Evolutionary conservation across 495 filamentous ascomycete genomes (phyloP).

Genomic region (Cairneyella variabilis): DNA sequence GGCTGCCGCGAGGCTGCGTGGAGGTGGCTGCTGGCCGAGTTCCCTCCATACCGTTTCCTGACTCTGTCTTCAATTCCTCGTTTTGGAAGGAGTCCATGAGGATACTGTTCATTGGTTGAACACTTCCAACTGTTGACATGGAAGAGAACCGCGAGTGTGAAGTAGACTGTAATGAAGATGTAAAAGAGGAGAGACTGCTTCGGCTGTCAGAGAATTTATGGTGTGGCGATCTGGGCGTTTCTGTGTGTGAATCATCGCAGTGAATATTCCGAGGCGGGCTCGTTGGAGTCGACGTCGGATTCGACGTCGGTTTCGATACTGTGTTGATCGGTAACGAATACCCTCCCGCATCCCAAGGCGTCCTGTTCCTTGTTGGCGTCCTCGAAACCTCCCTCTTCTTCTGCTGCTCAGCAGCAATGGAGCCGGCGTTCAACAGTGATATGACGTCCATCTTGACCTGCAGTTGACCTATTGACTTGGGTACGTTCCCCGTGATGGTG

Average conservation of each 20-base stretch:
- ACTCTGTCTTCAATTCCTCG: background rate
- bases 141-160: slow-evolving; percentile 26
- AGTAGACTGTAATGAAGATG: slow-evolving; percentile 23
- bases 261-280: slow-evolving; percentile 5
- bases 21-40: slow-evolving; percentile 1
- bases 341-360: slow-evolving; percentile 43
- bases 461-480: background rate
- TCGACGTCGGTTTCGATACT: background rate
- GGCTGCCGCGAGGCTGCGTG: slow-evolving; percentile 2
- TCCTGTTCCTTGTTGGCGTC: slow-evolving; percentile 34
- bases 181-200: slow-evolving; percentile 25
- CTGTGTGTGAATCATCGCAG: slow-evolving; percentile 12
- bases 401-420: slow-evolving; percentile 21
- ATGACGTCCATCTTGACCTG: slow-evolving; percentile 26
- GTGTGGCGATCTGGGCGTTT: slow-evolving; percentile 7
- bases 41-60: background rate
- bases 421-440: slow-evolving; percentile 22
- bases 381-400: slow-evolving; percentile 11
- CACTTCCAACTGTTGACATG: slow-evolving; percentile 22
- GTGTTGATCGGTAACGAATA: slow-evolving; percentile 22
- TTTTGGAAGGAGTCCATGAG: background rate
- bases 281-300: slow-evolving; percentile 4
- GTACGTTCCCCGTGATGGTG: background rate
- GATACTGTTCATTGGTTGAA: slow-evolving; percentile 9
- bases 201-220: slow-evolving; percentile 27